Evolutionary conservation across 116 monocot genomes (phyloP), one percentile per base, ranked within the genome.

Genomic region (Cymodocea nodosa): DNA sequence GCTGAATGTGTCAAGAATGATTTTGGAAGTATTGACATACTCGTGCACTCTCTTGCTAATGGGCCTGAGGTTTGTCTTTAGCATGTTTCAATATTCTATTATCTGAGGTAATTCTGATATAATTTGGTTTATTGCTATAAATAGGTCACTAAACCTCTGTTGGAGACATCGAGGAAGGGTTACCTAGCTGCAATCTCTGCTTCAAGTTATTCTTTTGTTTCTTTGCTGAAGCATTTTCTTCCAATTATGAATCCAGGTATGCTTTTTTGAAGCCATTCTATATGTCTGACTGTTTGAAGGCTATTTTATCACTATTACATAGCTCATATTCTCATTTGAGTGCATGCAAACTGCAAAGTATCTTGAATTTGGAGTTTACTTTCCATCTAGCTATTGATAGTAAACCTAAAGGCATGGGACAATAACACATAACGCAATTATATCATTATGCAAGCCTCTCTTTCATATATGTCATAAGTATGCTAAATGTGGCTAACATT

Each of bases 171-270:
- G 13, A 84, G 92, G 64, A 92, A 77, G 60, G 98, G 92, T 23
- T 98, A 98, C 49, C 84, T 98, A 35, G 92, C 89, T 23, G 83
- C 98, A 63, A 76, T 98, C 24, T 98, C 92, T 73, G 98, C 98
- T 68, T 98, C 98, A 59, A 98, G 92, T 66, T 92, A 92, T 63
- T 98, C 92, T 7, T 98, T 72, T 72, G 73, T 98, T 36, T 92
- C 89, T 66, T 69, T 98, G n/a, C 79, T 98, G 22, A 73, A 86
- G 70, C 86, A 92, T 64, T 98, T 98, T 66, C 92, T 92, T 77
- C 98, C 98, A 8, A 92, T 92, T 70, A 98, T 98, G 82, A 98
- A 92, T 79, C 84, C 98, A 84, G 98, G 98, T 80, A 77, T 52
- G 58, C 18, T 69, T 50, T 35, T 49, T 44, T 23, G 48, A 19